Conservation (phyloP, 805 yeast genomes). For the Candida ovalis region DNA sequence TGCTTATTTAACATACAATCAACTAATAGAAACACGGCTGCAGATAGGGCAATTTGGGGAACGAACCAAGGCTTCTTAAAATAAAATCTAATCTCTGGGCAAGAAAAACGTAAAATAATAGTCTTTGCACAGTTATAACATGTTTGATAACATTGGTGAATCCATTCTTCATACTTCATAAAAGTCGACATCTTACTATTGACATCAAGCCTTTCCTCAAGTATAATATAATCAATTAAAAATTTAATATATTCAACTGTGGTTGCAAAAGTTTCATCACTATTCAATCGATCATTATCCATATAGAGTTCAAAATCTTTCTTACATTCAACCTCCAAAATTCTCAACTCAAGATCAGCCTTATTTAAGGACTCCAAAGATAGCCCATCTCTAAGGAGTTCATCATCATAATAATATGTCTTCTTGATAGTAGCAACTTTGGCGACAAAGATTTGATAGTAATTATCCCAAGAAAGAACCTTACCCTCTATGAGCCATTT, state of each 20-base stretch:
- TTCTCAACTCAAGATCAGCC: constrained; percentile 26
- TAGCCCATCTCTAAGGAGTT: constrained; percentile 10
- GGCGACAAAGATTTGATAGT: constrained; percentile 20
- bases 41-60: constrained; percentile 23
- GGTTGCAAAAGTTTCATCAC: constrained; percentile 10
- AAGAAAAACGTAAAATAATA: constrained; percentile 15
- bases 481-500: constrained; percentile 17
- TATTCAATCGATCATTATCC: constrained; percentile 15
- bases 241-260: constrained; percentile 17
- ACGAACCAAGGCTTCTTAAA: constrained; percentile 24
- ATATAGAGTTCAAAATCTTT: constrained; percentile 20
- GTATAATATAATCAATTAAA: constrained; percentile 13
- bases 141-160: constrained; percentile 12
- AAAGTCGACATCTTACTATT: constrained; percentile 29
- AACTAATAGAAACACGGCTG: constrained; percentile 27
- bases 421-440: constrained; percentile 26
- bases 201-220: constrained; percentile 26
- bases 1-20: constrained; percentile 26
- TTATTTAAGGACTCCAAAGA: constrained; percentile 16
- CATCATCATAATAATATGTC: constrained; percentile 25
- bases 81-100: constrained; percentile 11
- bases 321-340: constrained; percentile 19
- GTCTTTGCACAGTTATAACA: constrained; percentile 22
- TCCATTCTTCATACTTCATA: constrained; percentile 25
- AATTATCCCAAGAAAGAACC: constrained; percentile 19